Evolutionary conservation across 2,329 filamentous ascomycete genomes (phyloP), one percentile per base, ranked within the genome.

Genomic region (Pseudogymnoascus sp.): DNA sequence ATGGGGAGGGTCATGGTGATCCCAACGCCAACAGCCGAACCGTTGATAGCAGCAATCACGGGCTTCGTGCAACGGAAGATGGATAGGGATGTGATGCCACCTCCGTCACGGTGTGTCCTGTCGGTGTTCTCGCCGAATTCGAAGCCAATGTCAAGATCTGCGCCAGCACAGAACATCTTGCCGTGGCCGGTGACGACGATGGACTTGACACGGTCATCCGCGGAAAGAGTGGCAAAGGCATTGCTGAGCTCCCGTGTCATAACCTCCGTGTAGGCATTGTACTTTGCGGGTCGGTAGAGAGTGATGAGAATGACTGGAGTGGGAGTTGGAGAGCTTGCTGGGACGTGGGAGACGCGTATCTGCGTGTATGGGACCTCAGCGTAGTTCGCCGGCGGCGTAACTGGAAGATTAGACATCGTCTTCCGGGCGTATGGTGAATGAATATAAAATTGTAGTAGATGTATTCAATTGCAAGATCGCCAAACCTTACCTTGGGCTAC

Each of bases 211-310:
- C 82, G 79, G 4, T 76, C 73, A 72, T 85, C 83, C 19, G 71
- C 64, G 38, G 82, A 81, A 28, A 85, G 74, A 25, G 78, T 71
- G 62, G 73, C 70, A 69, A 81, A 82, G 55, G 82, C 83, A 6
- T 75, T 67, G 64, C 84, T 79, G 36, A 90, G 76, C 68, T 88
- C 86, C 25, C 75, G 70, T 69, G 82, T 82, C 84, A 89, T 89
- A 5, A 75, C 77, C 16, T 78, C 75, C 1, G 84, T 89, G 74
- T 89, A 89, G 65, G 84, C 86, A 80, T 90, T 90, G 74, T 85
- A 79, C 64, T 84, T 84, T n/a, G 77, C 73, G 0, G 86, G 87
- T 25, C 88, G 83, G 74, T 87, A 79, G 30, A 90, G 80, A 3
- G 82, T 82, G 33, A 89, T 71, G 66, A 89, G 72, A 58, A 90